Evolutionary conservation across 129 eudicot genomes (phyloP).

Genomic region (Gnaphalium uliginosum): DNA sequence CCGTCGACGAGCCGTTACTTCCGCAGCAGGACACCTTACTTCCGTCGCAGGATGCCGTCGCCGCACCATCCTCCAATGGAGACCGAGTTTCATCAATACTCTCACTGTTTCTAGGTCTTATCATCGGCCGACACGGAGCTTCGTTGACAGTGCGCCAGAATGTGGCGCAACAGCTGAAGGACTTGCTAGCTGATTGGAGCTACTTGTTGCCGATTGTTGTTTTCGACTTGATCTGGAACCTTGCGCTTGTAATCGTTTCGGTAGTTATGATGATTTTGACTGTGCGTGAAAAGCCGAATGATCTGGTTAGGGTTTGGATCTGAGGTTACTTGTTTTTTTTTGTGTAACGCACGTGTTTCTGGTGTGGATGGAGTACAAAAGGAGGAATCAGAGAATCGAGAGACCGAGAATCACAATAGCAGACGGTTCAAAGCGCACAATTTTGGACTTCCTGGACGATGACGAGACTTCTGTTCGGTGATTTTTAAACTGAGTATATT

Average conservation of each 20-base stretch:
- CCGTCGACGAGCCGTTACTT: no score
- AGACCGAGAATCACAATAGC: no score
- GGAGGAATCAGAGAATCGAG: conserved; percentile 31
- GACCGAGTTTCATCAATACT: conserved; percentile 21
- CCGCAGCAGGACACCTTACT: no score
- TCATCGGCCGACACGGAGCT: background rate
- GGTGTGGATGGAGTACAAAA: conserved; percentile 59
- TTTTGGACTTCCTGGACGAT: no score
- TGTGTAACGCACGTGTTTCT: conserved; percentile 58
- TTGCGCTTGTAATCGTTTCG: conserved; percentile 50
- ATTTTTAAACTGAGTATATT: no score
- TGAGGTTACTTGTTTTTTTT: conserved; percentile 54
- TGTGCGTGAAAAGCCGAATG: conserved; percentile 45
- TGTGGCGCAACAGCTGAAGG: conserved; percentile 44
- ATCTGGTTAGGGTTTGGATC: conserved; percentile 74
- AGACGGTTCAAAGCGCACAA: no score
- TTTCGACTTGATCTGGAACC: conserved; percentile 61
- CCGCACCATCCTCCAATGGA: background rate
- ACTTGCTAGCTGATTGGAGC: conserved; percentile 44
- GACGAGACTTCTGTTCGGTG: no score
- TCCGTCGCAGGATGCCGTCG: conserved; percentile 16
- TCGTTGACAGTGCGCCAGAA: no score
- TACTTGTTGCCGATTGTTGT: conserved; percentile 77
- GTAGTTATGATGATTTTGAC: conserved; percentile 49
- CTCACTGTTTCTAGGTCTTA: conserved; percentile 40